These are phyloP conservation scores for Hypericum perforatum DNA, from an alignment of 345 rosid genomes.

Conservation along the genomic window DNA sequence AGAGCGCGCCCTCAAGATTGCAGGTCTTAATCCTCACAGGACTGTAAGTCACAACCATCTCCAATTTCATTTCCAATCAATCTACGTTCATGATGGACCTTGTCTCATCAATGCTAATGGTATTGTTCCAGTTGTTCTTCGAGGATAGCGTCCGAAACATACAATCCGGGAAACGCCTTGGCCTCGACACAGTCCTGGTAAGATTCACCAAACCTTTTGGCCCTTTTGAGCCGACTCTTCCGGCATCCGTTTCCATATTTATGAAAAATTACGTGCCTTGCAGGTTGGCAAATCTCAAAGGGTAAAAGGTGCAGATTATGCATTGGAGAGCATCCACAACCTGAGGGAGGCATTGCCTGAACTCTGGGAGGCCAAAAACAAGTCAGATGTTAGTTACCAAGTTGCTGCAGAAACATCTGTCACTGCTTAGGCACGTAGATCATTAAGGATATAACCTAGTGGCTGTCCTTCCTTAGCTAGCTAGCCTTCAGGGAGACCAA, in stretches of 20 bases:
- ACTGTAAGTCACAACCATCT: conserved; percentile 8
- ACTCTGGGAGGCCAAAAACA: conserved; percentile 53
- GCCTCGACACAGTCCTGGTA: conserved; percentile 66
- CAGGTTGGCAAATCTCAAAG: conserved; percentile 67
- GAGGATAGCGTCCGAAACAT: conserved; percentile 80
- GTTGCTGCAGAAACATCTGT: conserved; percentile 64
- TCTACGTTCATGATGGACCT: too few relatives aligned
- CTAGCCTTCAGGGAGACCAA: too few relatives aligned
- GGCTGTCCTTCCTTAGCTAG: too few relatives aligned
- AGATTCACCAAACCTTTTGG: conserved; percentile 6
- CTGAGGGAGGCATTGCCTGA: conserved; percentile 68
- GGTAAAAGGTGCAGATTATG: conserved; percentile 62
- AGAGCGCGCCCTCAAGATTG: conserved; percentile 12
- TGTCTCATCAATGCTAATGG: too few relatives aligned
- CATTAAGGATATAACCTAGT: neutral
- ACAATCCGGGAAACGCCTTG: conserved; percentile 66
- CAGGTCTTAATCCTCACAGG: conserved; percentile 15
- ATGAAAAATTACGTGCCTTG: neutral
- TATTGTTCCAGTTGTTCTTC: conserved; percentile 50
- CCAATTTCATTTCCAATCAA: too few relatives aligned
- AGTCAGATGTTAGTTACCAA: conserved; percentile 35
- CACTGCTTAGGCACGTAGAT: conserved; percentile 40
- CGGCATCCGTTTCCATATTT: too few relatives aligned
- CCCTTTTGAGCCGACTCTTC: too few relatives aligned
- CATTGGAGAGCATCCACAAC: conserved; percentile 72